Evolutionary conservation across 1,284 basidiomycete species (phyloP).

Genomic region (Phellopilus nigrolimitatus): DNA sequence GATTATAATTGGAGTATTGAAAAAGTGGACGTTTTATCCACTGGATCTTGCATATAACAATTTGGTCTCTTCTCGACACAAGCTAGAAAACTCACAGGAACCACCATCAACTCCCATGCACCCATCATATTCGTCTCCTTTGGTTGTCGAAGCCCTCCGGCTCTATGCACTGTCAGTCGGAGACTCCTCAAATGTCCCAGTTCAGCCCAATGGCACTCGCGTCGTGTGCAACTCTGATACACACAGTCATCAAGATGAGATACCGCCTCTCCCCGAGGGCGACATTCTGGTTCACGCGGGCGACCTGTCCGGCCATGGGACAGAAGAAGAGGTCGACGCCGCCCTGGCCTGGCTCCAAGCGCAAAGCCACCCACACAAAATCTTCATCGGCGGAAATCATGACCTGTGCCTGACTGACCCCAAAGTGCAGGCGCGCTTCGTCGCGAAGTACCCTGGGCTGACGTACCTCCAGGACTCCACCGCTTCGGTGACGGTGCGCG

Average conservation of each 20-base stretch:
- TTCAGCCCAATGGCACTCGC: too few species aligned
- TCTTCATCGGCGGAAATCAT: constrained; percentile 41
- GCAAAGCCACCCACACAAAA: constrained; percentile 34
- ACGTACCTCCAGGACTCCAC: constrained; percentile 27
- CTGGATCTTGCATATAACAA: too few species aligned
- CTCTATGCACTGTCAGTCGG: too few species aligned
- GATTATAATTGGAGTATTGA: too few species aligned
- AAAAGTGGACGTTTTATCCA: too few species aligned
- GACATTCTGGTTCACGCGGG: constrained; percentile 23
- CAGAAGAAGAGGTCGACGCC: constrained; percentile 15
- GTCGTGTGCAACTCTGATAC: neutral
- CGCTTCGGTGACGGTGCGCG: neutral
- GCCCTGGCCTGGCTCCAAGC: constrained; percentile 25
- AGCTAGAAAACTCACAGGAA: too few species aligned
- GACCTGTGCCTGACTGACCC: constrained; percentile 28
- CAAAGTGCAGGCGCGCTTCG: too few species aligned
- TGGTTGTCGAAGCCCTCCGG: too few species aligned
- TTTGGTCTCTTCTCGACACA: too few species aligned
- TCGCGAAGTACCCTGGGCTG: constrained; percentile 21
- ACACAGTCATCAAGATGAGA: neutral
- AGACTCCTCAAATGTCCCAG: too few species aligned
- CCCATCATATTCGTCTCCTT: too few species aligned
- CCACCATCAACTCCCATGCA: too few species aligned
- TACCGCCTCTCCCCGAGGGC: neutral
- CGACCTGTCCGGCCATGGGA: constrained; percentile 20